Percentiles rank a stretch among this genome's conserved stretches.
Conservation (phyloP, 139 green algal genomes). For the Eudorina sp. region DNA sequence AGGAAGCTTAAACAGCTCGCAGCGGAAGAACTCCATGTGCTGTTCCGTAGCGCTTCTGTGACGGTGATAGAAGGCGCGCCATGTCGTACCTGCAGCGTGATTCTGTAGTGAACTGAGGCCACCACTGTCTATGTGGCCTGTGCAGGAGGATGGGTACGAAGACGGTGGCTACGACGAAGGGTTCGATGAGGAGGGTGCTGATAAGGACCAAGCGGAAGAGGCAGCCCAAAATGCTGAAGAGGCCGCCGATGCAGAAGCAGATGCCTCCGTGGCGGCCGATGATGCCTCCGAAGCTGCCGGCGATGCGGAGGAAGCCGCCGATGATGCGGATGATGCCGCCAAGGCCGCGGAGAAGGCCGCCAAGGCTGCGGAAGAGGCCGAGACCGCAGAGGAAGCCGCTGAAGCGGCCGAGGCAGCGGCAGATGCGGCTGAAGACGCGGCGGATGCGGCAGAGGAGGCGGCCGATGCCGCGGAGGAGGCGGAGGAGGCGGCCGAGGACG, state of each 20-base stretch:
- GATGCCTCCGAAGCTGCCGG: no score
- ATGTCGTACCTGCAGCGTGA: no score
- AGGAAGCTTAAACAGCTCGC: no score
- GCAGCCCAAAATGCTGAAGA: background rate
- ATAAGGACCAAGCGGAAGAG: background rate
- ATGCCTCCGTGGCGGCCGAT: background rate
- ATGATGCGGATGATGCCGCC: background rate
- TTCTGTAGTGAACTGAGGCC: no score
- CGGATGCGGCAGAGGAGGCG: background rate
- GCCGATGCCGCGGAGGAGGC: background rate
- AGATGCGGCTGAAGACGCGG: background rate
- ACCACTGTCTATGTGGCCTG: no score
- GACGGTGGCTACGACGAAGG: constrained; percentile 1
- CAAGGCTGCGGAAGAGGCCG: background rate
- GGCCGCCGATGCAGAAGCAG: background rate
- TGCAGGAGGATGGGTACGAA: background rate
- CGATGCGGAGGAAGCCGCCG: background rate
- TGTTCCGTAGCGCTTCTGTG: no score
- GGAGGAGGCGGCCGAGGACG: background rate
- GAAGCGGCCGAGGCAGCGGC: background rate
- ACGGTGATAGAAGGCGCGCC: no score
- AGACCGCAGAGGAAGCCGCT: background rate
- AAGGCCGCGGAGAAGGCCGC: background rate
- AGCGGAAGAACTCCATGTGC: no score
- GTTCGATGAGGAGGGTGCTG: background rate